Base-by-base conservation (phyloP, 352 stramenopile genomes). In the Pythium aquatile region DNA sequence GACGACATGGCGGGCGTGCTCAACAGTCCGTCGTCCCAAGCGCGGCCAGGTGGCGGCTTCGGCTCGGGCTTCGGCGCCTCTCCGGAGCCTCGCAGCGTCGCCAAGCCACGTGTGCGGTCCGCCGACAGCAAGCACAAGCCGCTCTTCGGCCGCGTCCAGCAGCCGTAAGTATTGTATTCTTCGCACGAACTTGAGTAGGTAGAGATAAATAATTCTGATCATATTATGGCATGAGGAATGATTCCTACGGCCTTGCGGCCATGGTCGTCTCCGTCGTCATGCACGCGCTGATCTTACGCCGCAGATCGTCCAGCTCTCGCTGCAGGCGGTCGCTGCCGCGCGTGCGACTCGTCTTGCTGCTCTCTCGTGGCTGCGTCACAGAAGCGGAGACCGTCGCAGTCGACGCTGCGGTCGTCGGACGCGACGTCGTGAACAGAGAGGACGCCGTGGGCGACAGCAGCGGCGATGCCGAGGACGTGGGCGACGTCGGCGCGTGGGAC, bases 241-340 rank as follows among this genome's bases (percentile, higher is more conserved):
- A 24, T 24, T 24, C 35, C 35, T 42, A 42, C 11, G 35, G 20
- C 32, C 20, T 28, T 11, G 51, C 17, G 2, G 44, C 11, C 10
- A 10, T 20, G 32, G 47, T 33, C 11, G 48, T 33, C 20, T 58
- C 32, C 26, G 52, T 40, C 26, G 44, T 56, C 72, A 88, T 81
- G 54, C 80, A 90, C 8, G 80, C 82, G 40, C 87, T 78, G 40
- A 89, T 68, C 48, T 88, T 89, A 17, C 69, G 65, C 63, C 82
- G 79, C 39, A 91, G 55, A 3, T 67, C 70, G 28, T 53, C 78
- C 11, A 91, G 70, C 47, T 91, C 82, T 1, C 75, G 77, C 37
- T 88, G 69, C 10, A 90, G 59, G 4, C 82, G 76, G 2, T 65
- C 49, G 70, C 73, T 83, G 13, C 40, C 10, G 35, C 39, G 13